Percentiles rank a stretch among this genome's conserved stretches.
These are phyloP conservation scores for Eucalyptus curtisii DNA, from an alignment of 345 rosid species.

Conservation along the genomic window DNA sequence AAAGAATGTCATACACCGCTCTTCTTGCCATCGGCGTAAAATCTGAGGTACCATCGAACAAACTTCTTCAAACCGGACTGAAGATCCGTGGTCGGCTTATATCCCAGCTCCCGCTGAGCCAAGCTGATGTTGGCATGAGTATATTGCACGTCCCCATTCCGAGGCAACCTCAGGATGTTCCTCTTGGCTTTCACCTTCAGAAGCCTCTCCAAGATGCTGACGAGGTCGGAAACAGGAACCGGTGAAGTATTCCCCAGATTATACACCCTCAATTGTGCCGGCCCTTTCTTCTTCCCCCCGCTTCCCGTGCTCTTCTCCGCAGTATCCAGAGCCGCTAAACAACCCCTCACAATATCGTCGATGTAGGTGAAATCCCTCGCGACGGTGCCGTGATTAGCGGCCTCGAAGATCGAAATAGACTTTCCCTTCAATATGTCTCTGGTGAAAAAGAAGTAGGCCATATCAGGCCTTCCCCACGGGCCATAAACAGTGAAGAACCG, in stretches of 20 bases:
- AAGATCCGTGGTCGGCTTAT: conserved; percentile 82
- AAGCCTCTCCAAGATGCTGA: conserved; percentile 67
- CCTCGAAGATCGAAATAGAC: conserved; percentile 28
- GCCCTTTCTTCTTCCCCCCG: conserved; percentile 83
- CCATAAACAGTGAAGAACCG: conserved; percentile 43
- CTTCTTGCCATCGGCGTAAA: conserved; percentile 45
- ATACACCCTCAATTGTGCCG: conserved; percentile 80
- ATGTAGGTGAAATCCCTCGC: conserved; percentile 89
- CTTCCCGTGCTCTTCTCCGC: conserved; percentile 91
- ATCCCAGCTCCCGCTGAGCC: conserved; percentile 70
- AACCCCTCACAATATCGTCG: conserved; percentile 91
- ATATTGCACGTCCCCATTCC: conserved; percentile 86
- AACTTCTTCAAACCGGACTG: conserved; percentile 88
- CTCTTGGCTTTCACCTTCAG: conserved; percentile 81
- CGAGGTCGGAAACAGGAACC: conserved; percentile 76
- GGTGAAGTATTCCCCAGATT: conserved; percentile 96
- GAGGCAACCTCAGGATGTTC: conserved; percentile 70
- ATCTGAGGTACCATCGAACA: conserved; percentile 77
- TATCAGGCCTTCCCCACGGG: conserved; percentile 47
- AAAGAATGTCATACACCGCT: conserved; percentile 37
- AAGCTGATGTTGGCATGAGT: conserved; percentile 91
- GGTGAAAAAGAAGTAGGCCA: conserved; percentile 50
- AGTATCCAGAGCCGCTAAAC: conserved; percentile 74
- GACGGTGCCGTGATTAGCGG: conserved; percentile 20
- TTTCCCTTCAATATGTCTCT: conserved; percentile 33